Percentiles rank a stretch among this genome's conserved stretches.
Conservation (phyloP, 768 basidiomycete genomes). For the Suillus weaverae region DNA sequence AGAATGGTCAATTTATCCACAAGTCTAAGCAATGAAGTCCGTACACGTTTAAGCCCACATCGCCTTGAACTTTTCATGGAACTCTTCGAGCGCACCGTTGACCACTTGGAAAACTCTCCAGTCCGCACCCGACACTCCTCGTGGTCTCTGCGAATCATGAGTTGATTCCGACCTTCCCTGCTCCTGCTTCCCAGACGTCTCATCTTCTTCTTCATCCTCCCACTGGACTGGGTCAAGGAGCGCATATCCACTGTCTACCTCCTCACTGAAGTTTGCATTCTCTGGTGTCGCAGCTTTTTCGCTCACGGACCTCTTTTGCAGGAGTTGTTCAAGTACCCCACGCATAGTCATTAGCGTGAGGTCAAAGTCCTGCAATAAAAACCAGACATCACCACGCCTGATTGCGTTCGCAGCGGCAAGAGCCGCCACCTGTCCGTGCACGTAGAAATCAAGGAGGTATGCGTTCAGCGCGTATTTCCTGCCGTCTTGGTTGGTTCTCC, state of each 20-base stretch:
- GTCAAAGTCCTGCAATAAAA: slow-evolving; percentile 56
- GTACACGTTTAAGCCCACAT: slow-evolving; percentile 53
- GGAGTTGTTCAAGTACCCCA: slow-evolving; percentile 48
- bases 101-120: slow-evolving; percentile 59
- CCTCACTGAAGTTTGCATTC: slow-evolving; percentile 21
- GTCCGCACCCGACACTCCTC: slow-evolving; percentile 44
- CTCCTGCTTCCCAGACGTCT: neutral
- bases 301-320: slow-evolving; percentile 28
- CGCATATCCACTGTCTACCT: slow-evolving; percentile 37
- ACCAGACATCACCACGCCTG: slow-evolving; percentile 66
- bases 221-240: slow-evolving; percentile 30
- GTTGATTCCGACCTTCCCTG: neutral
- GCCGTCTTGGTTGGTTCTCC: slow-evolving; percentile 19
- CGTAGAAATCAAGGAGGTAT: slow-evolving; percentile 68
- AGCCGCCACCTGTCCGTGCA: slow-evolving; percentile 56
- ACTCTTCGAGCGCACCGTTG: slow-evolving; percentile 43
- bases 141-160: slow-evolving; percentile 26
- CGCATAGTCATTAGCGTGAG: slow-evolving; percentile 51
- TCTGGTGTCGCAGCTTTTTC: slow-evolving; percentile 14
- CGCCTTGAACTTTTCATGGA: slow-evolving; percentile 57
- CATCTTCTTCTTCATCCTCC: slow-evolving; percentile 21
- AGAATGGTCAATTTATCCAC: neutral
- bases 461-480: slow-evolving; percentile 50
- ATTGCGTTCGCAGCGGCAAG: slow-evolving; percentile 56
- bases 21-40: neutral